A percentile compares a stretch with the other conserved stretches of the same genome.
Evolutionary conservation across 1,284 basidiomycete genomes (phyloP).

Genomic region (Moesziomyces globuligerus): DNA sequence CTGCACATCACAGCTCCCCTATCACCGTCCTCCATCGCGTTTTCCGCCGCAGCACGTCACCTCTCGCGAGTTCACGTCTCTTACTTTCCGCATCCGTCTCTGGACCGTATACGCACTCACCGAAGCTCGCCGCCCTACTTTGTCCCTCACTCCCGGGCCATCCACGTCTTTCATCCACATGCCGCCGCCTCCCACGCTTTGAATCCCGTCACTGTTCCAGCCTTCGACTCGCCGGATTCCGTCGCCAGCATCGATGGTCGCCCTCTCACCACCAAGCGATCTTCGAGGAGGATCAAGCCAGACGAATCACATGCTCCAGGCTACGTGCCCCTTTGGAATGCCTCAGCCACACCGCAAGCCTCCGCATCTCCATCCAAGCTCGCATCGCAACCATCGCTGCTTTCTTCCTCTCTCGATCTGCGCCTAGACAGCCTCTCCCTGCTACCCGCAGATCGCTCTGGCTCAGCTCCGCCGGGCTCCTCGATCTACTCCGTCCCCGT

Average conservation of each 20-base stretch:
- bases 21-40: conserved; percentile 4
- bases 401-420: conserved; percentile 3
- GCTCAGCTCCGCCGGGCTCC: background rate
- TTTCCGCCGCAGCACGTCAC: conserved; percentile 26
- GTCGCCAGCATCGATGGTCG: conserved; percentile 5
- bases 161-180: conserved; percentile 33
- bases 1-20: background rate
- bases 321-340: conserved; percentile 33
- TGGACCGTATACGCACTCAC: conserved; percentile 13
- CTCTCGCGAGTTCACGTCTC: conserved; percentile 8
- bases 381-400: background rate
- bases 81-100: conserved; percentile 8
- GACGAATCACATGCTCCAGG: conserved; percentile 1
- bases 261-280: background rate
- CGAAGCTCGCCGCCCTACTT: conserved; percentile 6
- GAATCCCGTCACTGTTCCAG: background rate
- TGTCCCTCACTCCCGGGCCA: conserved; percentile 13
- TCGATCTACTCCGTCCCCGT: conserved; percentile 12
- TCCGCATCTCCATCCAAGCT: background rate
- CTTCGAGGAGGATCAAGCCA: background rate
- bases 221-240: conserved; percentile 1
- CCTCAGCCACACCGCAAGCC: conserved; percentile 4
- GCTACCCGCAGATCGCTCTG: conserved; percentile 1
- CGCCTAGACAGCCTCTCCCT: conserved; percentile 5
- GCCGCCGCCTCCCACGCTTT: conserved; percentile 26